phyloP scores from a whole-genome alignment of 192 early-diverging fungal species.

The Gamsiella multidivaricata region DNA sequence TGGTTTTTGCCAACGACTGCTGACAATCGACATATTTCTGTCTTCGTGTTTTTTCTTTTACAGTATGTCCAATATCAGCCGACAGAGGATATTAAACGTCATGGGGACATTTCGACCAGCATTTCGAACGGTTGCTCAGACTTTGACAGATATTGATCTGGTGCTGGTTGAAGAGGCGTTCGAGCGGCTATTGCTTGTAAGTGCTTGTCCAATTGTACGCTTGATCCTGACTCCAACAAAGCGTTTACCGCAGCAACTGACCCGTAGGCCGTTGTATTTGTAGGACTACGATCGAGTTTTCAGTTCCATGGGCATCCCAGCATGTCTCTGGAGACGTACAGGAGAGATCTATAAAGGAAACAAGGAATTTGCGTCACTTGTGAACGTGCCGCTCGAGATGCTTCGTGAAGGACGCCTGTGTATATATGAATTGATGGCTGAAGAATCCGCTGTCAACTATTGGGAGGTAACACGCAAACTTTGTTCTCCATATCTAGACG shows the following conservation, averaged over 20 bases:
- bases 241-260: neutral
- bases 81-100: conserved; percentile 86
- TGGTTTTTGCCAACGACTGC: too few species aligned
- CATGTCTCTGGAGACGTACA: conserved; percentile 95
- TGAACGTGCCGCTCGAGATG: conserved; percentile 84
- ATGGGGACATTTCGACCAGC: conserved; percentile 90
- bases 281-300: conserved; percentile 96
- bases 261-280: neutral
- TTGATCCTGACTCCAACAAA: neutral
- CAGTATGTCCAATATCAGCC: conserved; percentile 75
- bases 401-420: conserved; percentile 71
- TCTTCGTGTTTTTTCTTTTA: neutral
- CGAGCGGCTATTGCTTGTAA: conserved; percentile 87
- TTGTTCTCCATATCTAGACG: neutral
- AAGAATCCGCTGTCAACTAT: conserved; percentile 95
- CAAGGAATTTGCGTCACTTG: conserved; percentile 91
- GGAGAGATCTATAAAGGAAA: conserved; percentile 98
- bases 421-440: conserved; percentile 75
- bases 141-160: conserved; percentile 92
- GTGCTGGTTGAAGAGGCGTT: conserved; percentile 96
- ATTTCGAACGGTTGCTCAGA: conserved; percentile 88
- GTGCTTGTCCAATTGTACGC: neutral
- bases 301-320: conserved; percentile 93
- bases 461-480: conserved; percentile 74
- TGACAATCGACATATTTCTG: too few species aligned